Base-by-base conservation (phyloP, 1,139 yeast species). In the Kluyveromyces marxianus region DNA sequence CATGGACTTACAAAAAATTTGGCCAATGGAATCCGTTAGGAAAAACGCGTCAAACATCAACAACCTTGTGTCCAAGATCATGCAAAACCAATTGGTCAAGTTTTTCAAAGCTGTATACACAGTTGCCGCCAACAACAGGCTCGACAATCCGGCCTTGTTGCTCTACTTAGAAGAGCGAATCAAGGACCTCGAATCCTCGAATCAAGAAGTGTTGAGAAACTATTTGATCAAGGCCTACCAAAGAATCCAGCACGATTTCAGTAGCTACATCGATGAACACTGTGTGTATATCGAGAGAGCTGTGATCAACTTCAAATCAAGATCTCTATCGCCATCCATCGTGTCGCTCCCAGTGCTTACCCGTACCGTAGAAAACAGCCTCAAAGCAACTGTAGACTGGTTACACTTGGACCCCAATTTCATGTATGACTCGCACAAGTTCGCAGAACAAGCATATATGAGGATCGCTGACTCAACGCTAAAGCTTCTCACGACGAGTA, bases 141-240 rank as follows among this genome's bases (percentile, higher is more conserved):
- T 72, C 25, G 68, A 69, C 40, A 63, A 69, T 10, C 77, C 81
- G 2, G 68, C 69, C 3, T 56, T 76, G 2, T 54, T 75, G 41
- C 54, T 71, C 2, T 62, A 69, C 38, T 50, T 76, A 14, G 79
- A 76, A 46, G 52, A 52, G 6, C 52, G 66, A 5, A 60, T 67
- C 5, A 55, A 54, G 31, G 60, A 62, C 25, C 58, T 74, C 32
- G 73, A 72, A 26, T 67, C 76, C 2, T 70, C 83, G 2, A 77
- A 81, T 60, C 90, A 83, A 59, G 96, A 86, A 52, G 87, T 76
- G 55, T 65, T 83, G 33, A 70, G 76, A 50, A 72, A 75, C 41
- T 70, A 75, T 49, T 68, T 83, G 53, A 71, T 69, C 39, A 77
- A 77, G 53, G 55, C 81, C 3, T 68, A 70, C 26, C 81, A 81